Conservation (phyloP, 2,329 filamentous ascomycete genomes). For the Acrocalymma vagum region DNA sequence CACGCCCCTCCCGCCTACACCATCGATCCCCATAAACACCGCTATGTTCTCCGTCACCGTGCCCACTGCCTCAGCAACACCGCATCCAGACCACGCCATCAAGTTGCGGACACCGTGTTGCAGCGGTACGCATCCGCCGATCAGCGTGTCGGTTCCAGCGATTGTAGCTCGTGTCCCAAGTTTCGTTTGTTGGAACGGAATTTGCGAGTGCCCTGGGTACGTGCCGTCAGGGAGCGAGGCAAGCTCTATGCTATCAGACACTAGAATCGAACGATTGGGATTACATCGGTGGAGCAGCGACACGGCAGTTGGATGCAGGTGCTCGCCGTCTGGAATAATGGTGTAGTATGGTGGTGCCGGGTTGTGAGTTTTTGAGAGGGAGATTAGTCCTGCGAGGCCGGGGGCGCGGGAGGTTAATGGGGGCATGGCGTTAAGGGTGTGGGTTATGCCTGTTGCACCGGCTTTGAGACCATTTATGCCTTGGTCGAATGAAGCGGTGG, state of each 20-base stretch:
- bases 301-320: constrained; percentile 61
- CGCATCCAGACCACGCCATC: constrained; percentile 56
- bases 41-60: constrained; percentile 62
- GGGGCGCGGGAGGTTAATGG: constrained; percentile 60
- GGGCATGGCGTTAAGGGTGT: constrained; percentile 65
- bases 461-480: constrained; percentile 56
- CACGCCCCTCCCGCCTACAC: constrained; percentile 51
- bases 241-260: constrained; percentile 65
- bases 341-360: constrained; percentile 57
- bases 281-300: constrained; percentile 58
- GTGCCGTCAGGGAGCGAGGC: constrained; percentile 61
- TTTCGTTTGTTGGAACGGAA: constrained; percentile 60
- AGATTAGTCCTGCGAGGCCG: constrained; percentile 57
- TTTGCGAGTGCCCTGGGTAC: constrained; percentile 62
- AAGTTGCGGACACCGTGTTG: constrained; percentile 61
- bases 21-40: constrained; percentile 57
- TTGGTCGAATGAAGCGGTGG: constrained; percentile 56
- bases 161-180: constrained; percentile 59
- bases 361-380: constrained; percentile 29
- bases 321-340: constrained; percentile 63
- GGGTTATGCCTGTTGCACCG: constrained; percentile 62
- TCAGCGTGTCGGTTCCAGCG: constrained; percentile 61
- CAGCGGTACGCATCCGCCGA: constrained; percentile 62
- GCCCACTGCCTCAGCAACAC: constrained; percentile 57
- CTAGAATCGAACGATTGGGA: constrained; percentile 58